Percentiles rank a stretch among this genome's conserved stretches.
Evolutionary conservation across 305 asterid genomes (phyloP).

Genomic region (Lippia alba): DNA sequence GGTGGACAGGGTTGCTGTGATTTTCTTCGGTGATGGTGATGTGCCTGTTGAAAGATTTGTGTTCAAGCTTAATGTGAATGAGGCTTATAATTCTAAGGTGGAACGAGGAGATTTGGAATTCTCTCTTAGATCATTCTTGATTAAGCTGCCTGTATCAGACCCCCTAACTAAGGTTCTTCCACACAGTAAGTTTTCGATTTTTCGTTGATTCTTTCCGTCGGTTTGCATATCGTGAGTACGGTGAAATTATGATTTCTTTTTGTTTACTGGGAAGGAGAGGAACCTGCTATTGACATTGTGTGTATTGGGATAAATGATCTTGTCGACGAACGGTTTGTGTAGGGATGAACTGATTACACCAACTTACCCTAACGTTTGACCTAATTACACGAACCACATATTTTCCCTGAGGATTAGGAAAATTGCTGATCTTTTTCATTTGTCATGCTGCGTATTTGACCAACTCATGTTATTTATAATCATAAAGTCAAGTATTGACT

Average conservation of each 20-base stretch:
- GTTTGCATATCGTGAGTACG: constrained; percentile 8
- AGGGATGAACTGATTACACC: too few species aligned
- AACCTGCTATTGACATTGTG: too few species aligned
- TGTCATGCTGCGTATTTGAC: too few species aligned
- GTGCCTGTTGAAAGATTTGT: constrained; percentile 87
- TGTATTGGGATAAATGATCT: too few species aligned
- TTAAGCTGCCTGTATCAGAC: constrained; percentile 81
- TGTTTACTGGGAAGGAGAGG: too few species aligned
- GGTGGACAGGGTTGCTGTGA: constrained; percentile 88
- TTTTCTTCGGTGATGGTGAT: constrained; percentile 58
- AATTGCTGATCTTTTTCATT: too few species aligned
- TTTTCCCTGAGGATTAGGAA: too few species aligned
- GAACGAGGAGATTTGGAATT: constrained; percentile 74
- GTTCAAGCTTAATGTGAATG: constrained; percentile 77
- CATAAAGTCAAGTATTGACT: too few species aligned
- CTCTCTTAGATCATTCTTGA: constrained; percentile 83
- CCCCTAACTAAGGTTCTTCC: constrained; percentile 72
- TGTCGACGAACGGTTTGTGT: too few species aligned
- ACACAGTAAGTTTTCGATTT: constrained; percentile 54
- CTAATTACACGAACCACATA: too few species aligned
- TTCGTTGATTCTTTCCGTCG: background rate
- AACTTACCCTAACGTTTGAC: too few species aligned
- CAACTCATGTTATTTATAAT: too few species aligned
- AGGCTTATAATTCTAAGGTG: constrained; percentile 61
- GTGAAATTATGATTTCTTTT: background rate